A percentile compares a stretch with the other conserved stretches of the same genome.
Conservation (phyloP, 2,329 filamentous ascomycete genomes). For the Microsporum audouinii region DNA sequence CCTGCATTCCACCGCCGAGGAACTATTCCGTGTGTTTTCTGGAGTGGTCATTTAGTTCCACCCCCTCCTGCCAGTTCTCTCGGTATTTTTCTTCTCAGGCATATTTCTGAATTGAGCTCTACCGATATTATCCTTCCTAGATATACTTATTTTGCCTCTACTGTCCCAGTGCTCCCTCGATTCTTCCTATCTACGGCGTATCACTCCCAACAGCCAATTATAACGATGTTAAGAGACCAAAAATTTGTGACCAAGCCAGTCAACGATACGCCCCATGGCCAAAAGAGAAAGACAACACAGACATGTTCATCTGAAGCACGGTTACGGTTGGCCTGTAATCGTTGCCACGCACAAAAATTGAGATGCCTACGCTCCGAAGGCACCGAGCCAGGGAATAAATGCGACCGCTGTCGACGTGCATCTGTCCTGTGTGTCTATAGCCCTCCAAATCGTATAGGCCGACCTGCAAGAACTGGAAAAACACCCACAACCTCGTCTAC, state of each 20-base stretch:
- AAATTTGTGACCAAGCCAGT: background rate
- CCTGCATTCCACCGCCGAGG: background rate
- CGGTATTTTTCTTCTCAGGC: background rate
- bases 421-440: background rate
- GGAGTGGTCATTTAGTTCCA: background rate
- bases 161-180: background rate
- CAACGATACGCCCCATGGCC: background rate
- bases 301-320: background rate
- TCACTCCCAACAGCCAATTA: background rate
- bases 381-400: background rate
- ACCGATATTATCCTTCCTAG: background rate
- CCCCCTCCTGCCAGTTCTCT: background rate
- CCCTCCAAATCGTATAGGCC: constrained; percentile 1
- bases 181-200: background rate
- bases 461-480: background rate
- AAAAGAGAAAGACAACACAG: background rate
- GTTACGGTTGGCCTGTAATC: background rate
- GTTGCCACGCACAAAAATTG: constrained; percentile 1
- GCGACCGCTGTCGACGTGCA: background rate
- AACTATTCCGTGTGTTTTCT: background rate
- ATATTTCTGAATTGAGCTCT: background rate
- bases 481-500: background rate
- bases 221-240: background rate
- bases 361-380: background rate
- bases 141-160: background rate